A percentile compares a stretch with the other conserved stretches of the same genome.
phyloP scores from a whole-genome alignment of 306 rosid genomes.

The Argentina anserina region DNA sequence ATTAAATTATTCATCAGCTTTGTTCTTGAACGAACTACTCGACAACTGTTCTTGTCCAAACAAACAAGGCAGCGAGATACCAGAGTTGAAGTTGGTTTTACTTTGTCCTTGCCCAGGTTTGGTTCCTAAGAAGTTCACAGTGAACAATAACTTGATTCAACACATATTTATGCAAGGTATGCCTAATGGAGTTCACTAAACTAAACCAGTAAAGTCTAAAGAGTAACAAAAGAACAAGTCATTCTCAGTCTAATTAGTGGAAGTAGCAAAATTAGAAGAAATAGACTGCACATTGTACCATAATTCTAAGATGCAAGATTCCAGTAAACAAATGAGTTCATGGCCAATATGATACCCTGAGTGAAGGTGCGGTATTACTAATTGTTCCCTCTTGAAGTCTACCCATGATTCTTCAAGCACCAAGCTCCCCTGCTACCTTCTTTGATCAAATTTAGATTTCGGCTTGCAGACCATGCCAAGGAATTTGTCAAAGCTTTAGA shows the following conservation, averaged over 20 bases:
- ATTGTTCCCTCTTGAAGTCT: constrained; percentile 58
- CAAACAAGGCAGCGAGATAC: constrained; percentile 62
- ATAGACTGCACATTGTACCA: constrained; percentile 6
- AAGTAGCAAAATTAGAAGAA: not conserved
- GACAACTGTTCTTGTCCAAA: constrained; percentile 57
- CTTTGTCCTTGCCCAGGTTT: constrained; percentile 31
- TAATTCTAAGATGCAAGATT: constrained; percentile 8
- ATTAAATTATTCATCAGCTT: constrained; percentile 72
- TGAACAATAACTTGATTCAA: constrained; percentile 7
- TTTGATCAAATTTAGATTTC: constrained; percentile 29
- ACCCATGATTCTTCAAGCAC: constrained; percentile 39
- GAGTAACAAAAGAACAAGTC: not conserved
- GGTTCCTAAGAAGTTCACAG: constrained; percentile 40
- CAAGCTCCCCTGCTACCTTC: constrained; percentile 22
- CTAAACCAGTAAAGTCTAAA: not conserved
- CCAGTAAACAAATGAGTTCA: not conserved
- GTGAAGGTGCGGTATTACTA: constrained; percentile 38
- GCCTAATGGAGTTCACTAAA: not conserved
- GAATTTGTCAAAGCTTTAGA: constrained; percentile 2
- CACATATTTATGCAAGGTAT: not conserved
- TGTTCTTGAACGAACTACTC: constrained; percentile 74
- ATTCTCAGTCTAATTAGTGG: not conserved
- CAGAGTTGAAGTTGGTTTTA: constrained; percentile 39
- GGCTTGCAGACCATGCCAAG: constrained; percentile 20
- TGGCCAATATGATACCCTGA: constrained; percentile 37